Evolutionary conservation across 192 early-diverging fungal genomes (phyloP).

Genomic region (Coemansia sp.): DNA sequence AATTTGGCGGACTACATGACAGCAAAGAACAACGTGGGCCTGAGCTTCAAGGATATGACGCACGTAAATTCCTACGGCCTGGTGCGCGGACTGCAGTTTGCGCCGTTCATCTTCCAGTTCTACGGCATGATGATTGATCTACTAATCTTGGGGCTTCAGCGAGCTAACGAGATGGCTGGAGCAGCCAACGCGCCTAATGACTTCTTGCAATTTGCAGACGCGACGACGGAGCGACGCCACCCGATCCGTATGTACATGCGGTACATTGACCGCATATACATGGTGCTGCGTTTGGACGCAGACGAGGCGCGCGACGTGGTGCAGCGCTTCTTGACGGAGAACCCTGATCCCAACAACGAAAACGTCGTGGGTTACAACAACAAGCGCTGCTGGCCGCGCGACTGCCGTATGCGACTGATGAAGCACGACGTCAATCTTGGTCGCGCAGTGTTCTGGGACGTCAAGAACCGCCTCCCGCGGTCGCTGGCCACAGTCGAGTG

Average conservation of each 20-base stretch:
- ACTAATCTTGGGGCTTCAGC: slow-evolving; percentile 88
- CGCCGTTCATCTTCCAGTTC: slow-evolving; percentile 98
- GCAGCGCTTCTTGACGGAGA: slow-evolving; percentile 95
- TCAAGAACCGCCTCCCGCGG: slow-evolving; percentile 95
- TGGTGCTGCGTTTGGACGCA: slow-evolving; percentile 90
- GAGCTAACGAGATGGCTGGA: slow-evolving; percentile 96
- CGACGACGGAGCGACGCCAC: slow-evolving; percentile 88
- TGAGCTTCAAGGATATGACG: slow-evolving; percentile 99
- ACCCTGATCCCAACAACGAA: slow-evolving; percentile 98
- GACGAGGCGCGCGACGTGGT: slow-evolving; percentile 88
- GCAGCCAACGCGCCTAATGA: slow-evolving; percentile 90
- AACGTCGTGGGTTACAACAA: slow-evolving; percentile 98
- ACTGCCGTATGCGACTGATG: slow-evolving; percentile 98
- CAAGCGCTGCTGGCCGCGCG: slow-evolving; percentile 98
- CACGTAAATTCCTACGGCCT: slow-evolving; percentile 97
- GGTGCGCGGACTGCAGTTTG: slow-evolving; percentile 96
- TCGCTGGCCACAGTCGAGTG: slow-evolving; percentile 97
- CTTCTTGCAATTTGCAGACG: slow-evolving; percentile 94
- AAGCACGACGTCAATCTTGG: slow-evolving; percentile 98
- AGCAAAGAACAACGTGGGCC: slow-evolving; percentile 97
- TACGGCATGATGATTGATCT: slow-evolving; percentile 97
- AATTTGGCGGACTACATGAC: slow-evolving; percentile 99
- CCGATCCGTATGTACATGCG: slow-evolving; percentile 96
- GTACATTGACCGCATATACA: slow-evolving; percentile 90
- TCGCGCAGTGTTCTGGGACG: slow-evolving; percentile 98